Conservation (phyloP, 2,329 filamentous ascomycete species). For the Colletotrichum tamarilloi region DNA sequence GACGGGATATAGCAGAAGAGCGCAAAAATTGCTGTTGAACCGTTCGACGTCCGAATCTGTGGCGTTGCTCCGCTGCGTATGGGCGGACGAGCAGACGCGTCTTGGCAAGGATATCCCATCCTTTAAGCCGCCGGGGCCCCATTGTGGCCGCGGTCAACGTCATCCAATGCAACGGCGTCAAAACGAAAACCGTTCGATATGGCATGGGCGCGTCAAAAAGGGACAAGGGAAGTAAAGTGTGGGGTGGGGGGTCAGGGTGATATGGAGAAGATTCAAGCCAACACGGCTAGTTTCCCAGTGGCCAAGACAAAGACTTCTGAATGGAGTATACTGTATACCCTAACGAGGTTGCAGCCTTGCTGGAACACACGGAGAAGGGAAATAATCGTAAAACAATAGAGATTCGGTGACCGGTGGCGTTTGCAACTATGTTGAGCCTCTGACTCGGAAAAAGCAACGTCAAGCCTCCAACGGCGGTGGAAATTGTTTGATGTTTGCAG, state of each 20-base stretch:
- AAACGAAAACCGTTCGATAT: slow-evolving; percentile 9
- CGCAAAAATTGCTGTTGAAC: background rate
- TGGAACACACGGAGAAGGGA: background rate
- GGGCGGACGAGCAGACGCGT: slow-evolving; percentile 10
- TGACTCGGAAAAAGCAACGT: slow-evolving; percentile 30
- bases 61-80: slow-evolving; percentile 15
- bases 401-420: slow-evolving; percentile 14
- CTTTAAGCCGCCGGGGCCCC: background rate
- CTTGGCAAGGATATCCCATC: slow-evolving; percentile 22
- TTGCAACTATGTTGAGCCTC: background rate
- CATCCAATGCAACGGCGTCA: slow-evolving; percentile 23
- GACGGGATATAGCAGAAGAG: background rate
- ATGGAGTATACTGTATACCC: background rate
- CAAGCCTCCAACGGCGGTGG: slow-evolving; percentile 14
- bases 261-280: background rate
- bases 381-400: background rate
- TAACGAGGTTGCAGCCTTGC: slow-evolving; percentile 22
- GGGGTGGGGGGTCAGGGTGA: background rate
- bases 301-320: background rate
- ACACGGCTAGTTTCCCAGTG: background rate
- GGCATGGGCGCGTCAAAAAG: slow-evolving; percentile 5
- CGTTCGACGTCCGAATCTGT: background rate
- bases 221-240: background rate
- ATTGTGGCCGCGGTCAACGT: slow-evolving; percentile 15
- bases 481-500: slow-evolving; percentile 20